Conservation (phyloP, 306 rosid species). For the Vigna reflexopilosa region DNA sequence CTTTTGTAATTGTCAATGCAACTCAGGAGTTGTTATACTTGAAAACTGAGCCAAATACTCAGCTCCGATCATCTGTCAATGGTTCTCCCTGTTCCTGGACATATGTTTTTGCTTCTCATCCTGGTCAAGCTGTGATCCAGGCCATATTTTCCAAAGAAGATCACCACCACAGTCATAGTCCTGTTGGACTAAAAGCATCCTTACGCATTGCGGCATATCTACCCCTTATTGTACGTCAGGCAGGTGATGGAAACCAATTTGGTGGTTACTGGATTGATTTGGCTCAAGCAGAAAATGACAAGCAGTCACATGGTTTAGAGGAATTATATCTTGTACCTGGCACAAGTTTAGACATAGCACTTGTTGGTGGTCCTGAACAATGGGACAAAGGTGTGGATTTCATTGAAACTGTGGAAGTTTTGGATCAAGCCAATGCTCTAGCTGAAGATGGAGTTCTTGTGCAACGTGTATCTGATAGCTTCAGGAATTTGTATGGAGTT, state of each 20-base stretch:
- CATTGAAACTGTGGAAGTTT: conserved; percentile 56
- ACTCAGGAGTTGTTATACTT: conserved; percentile 58
- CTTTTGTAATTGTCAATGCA: conserved; percentile 72
- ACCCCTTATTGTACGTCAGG: conserved; percentile 74
- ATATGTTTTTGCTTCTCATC: conserved; percentile 70
- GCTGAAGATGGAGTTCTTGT: conserved; percentile 61
- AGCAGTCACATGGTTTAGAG: conserved; percentile 57
- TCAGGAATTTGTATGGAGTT: conserved; percentile 67
- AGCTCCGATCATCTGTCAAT: conserved; percentile 52
- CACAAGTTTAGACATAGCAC: conserved; percentile 66
- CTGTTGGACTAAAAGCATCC: conserved; percentile 78
- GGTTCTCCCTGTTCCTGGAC: conserved; percentile 85
- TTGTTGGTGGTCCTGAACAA: conserved; percentile 85
- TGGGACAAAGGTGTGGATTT: conserved; percentile 69
- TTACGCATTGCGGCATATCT: conserved; percentile 70
- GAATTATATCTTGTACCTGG: conserved; percentile 84
- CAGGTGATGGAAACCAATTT: conserved; percentile 82
- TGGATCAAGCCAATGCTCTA: conserved; percentile 55
- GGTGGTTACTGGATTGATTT: conserved; percentile 89
- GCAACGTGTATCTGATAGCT: conserved; percentile 59
- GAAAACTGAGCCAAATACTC: conserved; percentile 52
- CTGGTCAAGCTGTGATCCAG: conserved; percentile 78
- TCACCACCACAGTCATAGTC: conserved; percentile 60
- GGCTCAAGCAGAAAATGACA: conserved; percentile 63
- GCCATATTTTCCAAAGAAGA: conserved; percentile 75